Evolutionary conservation across 306 rosid genomes (phyloP), one percentile per base, ranked within the genome.

Genomic region (Begonia loranthoides): DNA sequence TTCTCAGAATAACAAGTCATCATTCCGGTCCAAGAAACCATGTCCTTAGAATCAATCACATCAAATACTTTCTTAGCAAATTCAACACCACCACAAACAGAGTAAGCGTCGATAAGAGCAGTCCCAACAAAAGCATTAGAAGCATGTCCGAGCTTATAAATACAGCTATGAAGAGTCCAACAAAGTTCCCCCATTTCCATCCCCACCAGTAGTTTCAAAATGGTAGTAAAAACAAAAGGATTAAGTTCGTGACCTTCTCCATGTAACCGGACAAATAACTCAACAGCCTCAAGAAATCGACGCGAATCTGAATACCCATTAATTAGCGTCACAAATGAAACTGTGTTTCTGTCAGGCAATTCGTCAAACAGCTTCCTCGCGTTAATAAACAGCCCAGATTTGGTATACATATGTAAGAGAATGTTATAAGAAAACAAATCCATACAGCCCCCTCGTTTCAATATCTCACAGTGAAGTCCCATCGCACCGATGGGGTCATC

Each of bases 11-110:
- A 76, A 11, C 76, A 72, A 49, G 76, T 64, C 16, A 73, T 9
- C 65, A 76, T 69, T 43, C 79, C 83, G 13, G 79, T 62, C 83
- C 83, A 76, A 41, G 76, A 65, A 13, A 76, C 83, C 73, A 69
- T 72, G 66, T 76, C 83, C 73, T 63, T 69, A 49, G 41, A 58
- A 34, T 58, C 33, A 58, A 76, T 63, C 50, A 47, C 70, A 21
- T 66, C 61, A 41, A 76, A 72, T 41, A 73, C 71, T 44, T 59
- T 65, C 50, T 58, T 60, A 54, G 76, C 65, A 44, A 59, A 44
- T 17, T 63, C 65, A 49, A 66, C 66, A 9, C 50, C 34, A 5
- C 82, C 73, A 15, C 65, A 68, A 53, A 68, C 67, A 50, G 78
- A 68, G 64, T 76, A 76, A n/a, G 75, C 67, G 62, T 76, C 76